These are phyloP conservation scores for Parachaetomium inaequale DNA, from an alignment of 495 filamentous ascomycete genomes.

Conservation along the genomic window DNA sequence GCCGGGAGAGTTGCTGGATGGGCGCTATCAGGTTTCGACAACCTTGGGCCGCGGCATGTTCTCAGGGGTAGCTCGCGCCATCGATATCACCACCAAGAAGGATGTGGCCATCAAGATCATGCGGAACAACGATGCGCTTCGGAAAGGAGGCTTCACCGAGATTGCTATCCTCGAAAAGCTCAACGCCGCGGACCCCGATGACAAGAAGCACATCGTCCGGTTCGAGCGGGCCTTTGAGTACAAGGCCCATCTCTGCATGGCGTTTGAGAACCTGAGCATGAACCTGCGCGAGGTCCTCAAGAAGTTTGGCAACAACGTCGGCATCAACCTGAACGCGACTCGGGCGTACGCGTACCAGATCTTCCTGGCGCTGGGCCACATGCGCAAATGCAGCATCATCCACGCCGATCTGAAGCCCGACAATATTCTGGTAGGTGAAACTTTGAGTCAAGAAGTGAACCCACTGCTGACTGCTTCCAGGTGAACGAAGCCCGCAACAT, in stretches of 20 bases:
- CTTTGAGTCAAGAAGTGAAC: not conserved
- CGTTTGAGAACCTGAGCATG: constrained; percentile 91
- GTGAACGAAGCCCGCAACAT: constrained; percentile 80
- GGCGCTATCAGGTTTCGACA: constrained; percentile 80
- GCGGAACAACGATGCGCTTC: constrained; percentile 87
- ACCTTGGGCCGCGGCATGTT: constrained; percentile 95
- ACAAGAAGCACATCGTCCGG: constrained; percentile 89
- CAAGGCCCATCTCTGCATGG: constrained; percentile 92
- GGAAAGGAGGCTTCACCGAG: constrained; percentile 91
- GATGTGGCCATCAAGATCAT: constrained; percentile 91
- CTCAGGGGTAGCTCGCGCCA: constrained; percentile 89
- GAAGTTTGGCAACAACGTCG: constrained; percentile 91
- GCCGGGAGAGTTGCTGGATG: constrained; percentile 81
- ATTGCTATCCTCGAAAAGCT: constrained; percentile 86
- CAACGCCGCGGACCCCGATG: constrained; percentile 74
- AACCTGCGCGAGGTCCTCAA: constrained; percentile 94
- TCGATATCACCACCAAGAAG: constrained; percentile 66
- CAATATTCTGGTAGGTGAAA: constrained; percentile 70
- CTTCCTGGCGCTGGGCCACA: constrained; percentile 77
- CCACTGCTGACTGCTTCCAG: constrained; percentile 29
- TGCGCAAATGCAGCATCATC: constrained; percentile 87
- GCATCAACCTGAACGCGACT: constrained; percentile 82
- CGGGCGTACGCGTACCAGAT: constrained; percentile 90
- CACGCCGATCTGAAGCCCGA: constrained; percentile 97
- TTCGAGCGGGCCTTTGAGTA: constrained; percentile 86